These are phyloP conservation scores for Trypanosoma mega DNA, from an alignment of 208 protist species.

Conservation along the genomic window DNA sequence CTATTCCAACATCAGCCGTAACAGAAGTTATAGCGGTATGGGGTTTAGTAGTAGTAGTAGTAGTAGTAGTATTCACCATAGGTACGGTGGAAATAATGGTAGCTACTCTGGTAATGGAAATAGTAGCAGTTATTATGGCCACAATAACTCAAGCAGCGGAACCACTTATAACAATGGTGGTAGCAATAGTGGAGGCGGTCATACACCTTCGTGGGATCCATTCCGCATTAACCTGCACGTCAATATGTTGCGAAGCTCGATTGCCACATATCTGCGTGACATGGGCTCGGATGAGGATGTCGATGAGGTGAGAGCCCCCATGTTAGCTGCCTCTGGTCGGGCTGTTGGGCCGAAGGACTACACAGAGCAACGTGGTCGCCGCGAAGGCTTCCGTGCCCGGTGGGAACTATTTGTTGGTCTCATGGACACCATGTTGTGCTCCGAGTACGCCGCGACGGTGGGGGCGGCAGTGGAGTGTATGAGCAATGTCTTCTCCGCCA, in stretches of 20 bases:
- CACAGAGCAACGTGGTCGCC: conserved; percentile 5
- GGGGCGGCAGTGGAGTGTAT: conserved; percentile 54
- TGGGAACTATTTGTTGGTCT: conserved; percentile 42
- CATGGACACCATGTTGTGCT: conserved; percentile 46
- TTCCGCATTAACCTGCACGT: conserved; percentile 29
- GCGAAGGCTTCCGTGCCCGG: conserved; percentile 38
- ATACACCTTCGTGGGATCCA: conserved; percentile 9
- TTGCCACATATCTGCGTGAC: conserved; percentile 18
- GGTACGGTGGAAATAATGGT: background rate
- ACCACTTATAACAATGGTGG: background rate
- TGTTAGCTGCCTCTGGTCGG: background rate
- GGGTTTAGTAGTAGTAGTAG: too few relatives aligned
- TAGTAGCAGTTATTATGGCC: background rate
- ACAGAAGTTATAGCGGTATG: too few relatives aligned
- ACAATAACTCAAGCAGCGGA: background rate
- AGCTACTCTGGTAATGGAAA: background rate
- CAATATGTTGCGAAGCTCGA: conserved; percentile 12
- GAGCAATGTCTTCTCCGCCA: conserved; percentile 35
- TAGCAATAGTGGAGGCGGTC: background rate
- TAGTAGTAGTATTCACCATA: background rate
- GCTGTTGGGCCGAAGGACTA: conserved; percentile 6
- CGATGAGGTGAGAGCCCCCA: background rate
- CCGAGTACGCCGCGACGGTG: conserved; percentile 43
- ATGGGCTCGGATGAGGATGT: conserved; percentile 1
- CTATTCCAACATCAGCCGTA: too few relatives aligned